phyloP scores from a whole-genome alignment of 345 rosid species.

The Salix viminalis region DNA sequence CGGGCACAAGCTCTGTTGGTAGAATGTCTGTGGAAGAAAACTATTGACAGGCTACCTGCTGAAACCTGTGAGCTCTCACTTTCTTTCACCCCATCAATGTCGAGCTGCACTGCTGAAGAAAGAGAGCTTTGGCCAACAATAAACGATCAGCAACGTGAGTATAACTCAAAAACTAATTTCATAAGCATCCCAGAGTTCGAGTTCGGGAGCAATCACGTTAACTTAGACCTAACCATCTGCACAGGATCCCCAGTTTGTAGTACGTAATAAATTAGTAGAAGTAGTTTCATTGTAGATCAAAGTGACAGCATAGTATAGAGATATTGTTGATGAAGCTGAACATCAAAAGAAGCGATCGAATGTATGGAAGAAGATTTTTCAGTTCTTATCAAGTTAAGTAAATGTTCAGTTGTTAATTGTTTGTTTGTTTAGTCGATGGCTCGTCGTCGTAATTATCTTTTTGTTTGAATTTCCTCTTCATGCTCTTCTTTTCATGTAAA shows the following conservation, averaged over 20 bases:
- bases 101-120: background rate
- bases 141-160: background rate
- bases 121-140: background rate
- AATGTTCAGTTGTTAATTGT: background rate
- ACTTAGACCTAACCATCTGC: background rate
- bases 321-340: no score
- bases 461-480: background rate
- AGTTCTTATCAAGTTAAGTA: background rate
- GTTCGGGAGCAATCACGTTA: background rate
- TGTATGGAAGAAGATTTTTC: background rate
- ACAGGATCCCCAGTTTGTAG: background rate
- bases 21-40: background rate
- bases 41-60: background rate
- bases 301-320: background rate
- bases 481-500: background rate
- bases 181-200: background rate
- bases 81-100: background rate
- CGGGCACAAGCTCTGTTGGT: background rate
- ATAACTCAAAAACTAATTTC: background rate
- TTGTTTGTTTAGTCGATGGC: background rate
- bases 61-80: background rate
- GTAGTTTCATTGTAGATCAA: background rate
- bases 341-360: background rate
- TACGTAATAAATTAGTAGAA: background rate
- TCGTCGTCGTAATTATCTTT: background rate